A percentile compares a stretch with the other conserved stretches of the same genome.
Conservation (phyloP, 1,284 basidiomycete species). For the Pulveroboletus ridleyi region DNA sequence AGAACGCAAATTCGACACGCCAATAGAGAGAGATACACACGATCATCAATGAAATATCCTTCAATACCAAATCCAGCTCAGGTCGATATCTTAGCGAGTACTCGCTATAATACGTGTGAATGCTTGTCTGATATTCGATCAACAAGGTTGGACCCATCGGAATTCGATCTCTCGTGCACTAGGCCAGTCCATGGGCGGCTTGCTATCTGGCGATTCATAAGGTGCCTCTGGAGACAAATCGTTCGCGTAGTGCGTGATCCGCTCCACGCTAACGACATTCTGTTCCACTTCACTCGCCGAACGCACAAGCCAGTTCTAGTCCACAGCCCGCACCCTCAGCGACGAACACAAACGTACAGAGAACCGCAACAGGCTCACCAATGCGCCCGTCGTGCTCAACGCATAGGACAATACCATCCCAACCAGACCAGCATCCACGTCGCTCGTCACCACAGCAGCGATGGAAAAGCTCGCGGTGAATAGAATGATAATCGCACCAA, state of each 20-base stretch:
- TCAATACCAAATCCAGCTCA: conserved; percentile 81
- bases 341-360: not conserved
- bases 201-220: conserved; percentile 68
- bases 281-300: conserved; percentile 93
- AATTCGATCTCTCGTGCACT: conserved; percentile 80
- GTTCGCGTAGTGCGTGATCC: conserved; percentile 74
- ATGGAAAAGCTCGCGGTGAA: conserved; percentile 77
- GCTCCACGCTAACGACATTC: conserved; percentile 91
- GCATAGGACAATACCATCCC: conserved; percentile 93
- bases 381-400: conserved; percentile 77
- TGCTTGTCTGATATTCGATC: not conserved
- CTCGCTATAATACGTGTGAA: conserved; percentile 45
- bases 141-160: conserved; percentile 46
- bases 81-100: conserved; percentile 88
- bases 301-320: conserved; percentile 89
- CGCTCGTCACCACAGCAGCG: conserved; percentile 69
- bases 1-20: conserved; percentile 27
- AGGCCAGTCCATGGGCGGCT: conserved; percentile 79
- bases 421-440: conserved; percentile 89
- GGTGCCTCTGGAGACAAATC: conserved; percentile 83
- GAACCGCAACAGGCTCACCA: conserved; percentile 51
- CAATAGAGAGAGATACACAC: conserved; percentile 42
- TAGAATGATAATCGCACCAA: conserved; percentile 86
- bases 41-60: conserved; percentile 73
- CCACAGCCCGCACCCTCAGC: conserved; percentile 11